phyloP scores from a whole-genome alignment of 148 eudicot genomes.

The Amaranthus cruentus region DNA sequence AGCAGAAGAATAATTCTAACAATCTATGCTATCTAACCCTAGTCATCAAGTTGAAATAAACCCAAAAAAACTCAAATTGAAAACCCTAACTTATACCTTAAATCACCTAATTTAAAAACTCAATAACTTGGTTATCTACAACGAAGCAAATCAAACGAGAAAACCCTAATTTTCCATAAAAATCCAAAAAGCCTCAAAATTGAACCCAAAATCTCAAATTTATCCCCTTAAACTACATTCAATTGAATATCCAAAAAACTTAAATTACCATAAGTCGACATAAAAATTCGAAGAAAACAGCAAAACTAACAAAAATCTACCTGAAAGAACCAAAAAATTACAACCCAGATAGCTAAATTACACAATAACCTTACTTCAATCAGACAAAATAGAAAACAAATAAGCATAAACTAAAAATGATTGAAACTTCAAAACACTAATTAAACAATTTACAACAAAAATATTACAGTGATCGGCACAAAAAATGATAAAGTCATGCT shows the following conservation, averaged over 20 bases:
- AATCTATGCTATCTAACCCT: constrained; percentile 8
- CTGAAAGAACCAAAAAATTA: constrained; percentile 16
- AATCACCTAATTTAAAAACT: neutral
- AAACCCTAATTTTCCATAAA: constrained; percentile 1
- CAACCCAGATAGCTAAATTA: neutral
- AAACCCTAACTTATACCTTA: neutral
- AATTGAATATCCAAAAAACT: neutral
- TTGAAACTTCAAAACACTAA: neutral
- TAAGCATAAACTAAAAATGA: neutral
- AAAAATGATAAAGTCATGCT: neutral
- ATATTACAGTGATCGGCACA: constrained; percentile 20
- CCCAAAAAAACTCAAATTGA: constrained; percentile 9
- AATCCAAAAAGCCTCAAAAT: neutral
- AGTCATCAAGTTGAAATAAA: neutral
- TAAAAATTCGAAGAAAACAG: constrained; percentile 7
- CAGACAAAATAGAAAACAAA: neutral
- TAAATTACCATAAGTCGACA: constrained; percentile 18
- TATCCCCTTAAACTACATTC: neutral
- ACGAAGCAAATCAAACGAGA: neutral
- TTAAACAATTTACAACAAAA: neutral
- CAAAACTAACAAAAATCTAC: neutral
- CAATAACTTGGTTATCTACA: neutral
- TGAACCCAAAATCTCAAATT: constrained; percentile 10
- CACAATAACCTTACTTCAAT: constrained; percentile 2
- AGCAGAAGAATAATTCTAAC: constrained; percentile 21